These are phyloP conservation scores for Alternaria longipes DNA, from an alignment of 2,329 filamentous ascomycete genomes.

Conservation along the genomic window DNA sequence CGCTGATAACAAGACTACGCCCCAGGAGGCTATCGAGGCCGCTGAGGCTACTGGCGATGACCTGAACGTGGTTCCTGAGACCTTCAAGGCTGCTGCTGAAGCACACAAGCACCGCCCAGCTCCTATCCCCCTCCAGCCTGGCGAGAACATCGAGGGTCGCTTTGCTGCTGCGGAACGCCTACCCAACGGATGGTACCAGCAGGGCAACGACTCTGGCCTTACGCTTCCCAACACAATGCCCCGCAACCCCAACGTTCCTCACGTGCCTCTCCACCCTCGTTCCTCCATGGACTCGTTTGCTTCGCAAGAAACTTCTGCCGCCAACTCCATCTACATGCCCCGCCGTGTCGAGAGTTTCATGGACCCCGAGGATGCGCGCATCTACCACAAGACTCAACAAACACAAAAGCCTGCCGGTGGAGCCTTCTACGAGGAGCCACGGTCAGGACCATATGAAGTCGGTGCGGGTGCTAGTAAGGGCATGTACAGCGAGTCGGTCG, in stretches of 20 bases:
- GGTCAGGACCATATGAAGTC: conserved; percentile 39
- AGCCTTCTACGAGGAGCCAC: conserved; percentile 51
- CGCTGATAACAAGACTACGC: conserved; percentile 78
- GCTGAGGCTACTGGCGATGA: conserved; percentile 84
- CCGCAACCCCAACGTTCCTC: conserved; percentile 57
- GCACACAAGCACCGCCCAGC: conserved; percentile 60
- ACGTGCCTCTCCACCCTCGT: conserved; percentile 61
- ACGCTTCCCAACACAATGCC: conserved; percentile 62
- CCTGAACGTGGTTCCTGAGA: conserved; percentile 87
- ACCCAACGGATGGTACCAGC: conserved; percentile 73
- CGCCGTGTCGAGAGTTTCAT: conserved; percentile 78
- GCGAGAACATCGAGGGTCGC: conserved; percentile 77
- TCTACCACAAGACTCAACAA: conserved; percentile 74
- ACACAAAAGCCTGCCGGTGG: conserved; percentile 57
- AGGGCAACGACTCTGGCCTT: conserved; percentile 72
- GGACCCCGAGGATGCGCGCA: conserved; percentile 77
- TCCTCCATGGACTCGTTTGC: conserved; percentile 74
- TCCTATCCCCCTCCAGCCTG: conserved; percentile 73
- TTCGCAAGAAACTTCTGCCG: conserved; percentile 63
- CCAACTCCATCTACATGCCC: conserved; percentile 71
- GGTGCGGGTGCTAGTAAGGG: conserved; percentile 34
- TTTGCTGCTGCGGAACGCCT: conserved; percentile 77
- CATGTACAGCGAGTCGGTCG: conserved; percentile 47
- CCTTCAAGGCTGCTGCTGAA: conserved; percentile 70
- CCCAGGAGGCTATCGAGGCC: conserved; percentile 83